phyloP scores from a whole-genome alignment of 2,329 filamentous ascomycete species.

The Pseudogymnoascus sp. region DNA sequence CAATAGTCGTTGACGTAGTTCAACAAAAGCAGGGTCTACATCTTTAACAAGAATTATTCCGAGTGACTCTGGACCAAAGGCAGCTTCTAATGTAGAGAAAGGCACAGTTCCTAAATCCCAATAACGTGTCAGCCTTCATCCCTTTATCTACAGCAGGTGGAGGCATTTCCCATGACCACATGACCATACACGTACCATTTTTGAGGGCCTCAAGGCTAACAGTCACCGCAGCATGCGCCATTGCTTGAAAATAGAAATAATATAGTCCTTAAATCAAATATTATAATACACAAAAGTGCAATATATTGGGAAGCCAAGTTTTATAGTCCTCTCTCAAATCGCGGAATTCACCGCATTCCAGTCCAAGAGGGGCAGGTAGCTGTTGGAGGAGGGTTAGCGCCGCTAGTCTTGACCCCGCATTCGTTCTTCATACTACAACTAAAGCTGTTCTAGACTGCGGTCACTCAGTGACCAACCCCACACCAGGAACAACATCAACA shows the following conservation, averaged over 20 bases:
- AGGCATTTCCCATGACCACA: background rate
- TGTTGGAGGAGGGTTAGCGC: background rate
- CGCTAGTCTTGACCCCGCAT: constrained; percentile 3
- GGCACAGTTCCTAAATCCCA: constrained; percentile 54
- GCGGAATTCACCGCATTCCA: background rate
- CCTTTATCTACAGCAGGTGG: background rate
- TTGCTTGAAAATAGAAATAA: background rate
- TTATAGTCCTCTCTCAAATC: background rate
- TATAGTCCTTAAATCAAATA: background rate
- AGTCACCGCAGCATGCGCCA: constrained; percentile 32
- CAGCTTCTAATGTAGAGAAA: constrained; percentile 63
- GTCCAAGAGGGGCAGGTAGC: constrained; percentile 9
- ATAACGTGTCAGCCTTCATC: background rate
- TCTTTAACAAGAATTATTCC: constrained; percentile 93
- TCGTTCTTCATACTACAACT: background rate
- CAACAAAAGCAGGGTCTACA: constrained; percentile 64
- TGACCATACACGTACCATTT: constrained; percentile 40
- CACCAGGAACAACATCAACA: constrained; percentile 34
- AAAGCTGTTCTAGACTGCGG: background rate
- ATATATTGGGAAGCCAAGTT: background rate
- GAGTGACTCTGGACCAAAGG: constrained; percentile 84
- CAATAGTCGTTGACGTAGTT: constrained; percentile 67
- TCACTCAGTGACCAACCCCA: background rate
- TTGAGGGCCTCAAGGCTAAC: constrained; percentile 57
- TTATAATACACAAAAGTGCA: background rate